Conservation (phyloP, 768 basidiomycete genomes). For the Lactarius hatsudake region DNA sequence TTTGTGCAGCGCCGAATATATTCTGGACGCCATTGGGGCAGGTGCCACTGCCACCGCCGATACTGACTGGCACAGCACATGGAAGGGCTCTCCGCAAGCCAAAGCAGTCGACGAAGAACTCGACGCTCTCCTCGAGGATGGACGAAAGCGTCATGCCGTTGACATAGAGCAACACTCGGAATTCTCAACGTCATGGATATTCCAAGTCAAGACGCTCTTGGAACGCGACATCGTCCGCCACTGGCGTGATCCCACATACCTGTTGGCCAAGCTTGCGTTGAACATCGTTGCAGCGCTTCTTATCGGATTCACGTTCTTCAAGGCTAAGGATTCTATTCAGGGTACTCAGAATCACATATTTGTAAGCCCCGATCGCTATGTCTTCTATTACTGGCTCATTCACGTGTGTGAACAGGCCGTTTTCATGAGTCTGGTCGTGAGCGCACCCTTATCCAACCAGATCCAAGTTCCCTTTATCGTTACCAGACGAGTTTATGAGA, state of each 20-base stretch:
- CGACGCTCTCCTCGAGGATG: conserved; percentile 42
- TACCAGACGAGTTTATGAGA: conserved; percentile 40
- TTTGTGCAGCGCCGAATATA: conserved; percentile 42
- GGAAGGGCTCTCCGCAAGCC: conserved; percentile 46
- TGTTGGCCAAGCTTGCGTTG: conserved; percentile 40
- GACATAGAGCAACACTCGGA: conserved; percentile 31
- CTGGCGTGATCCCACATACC: conserved; percentile 43
- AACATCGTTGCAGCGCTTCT: conserved; percentile 37
- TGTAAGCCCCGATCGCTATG: conserved; percentile 30
- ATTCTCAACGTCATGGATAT: conserved; percentile 41
- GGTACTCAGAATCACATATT: conserved; percentile 46
- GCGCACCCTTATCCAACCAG: conserved; percentile 41
- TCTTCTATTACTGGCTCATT: background rate
- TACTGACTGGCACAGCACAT: conserved; percentile 50
- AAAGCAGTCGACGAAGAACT: conserved; percentile 41
- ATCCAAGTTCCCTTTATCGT: conserved; percentile 42
- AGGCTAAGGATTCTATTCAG: conserved; percentile 37
- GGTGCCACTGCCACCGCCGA: conserved; percentile 46
- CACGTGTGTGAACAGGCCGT: conserved; percentile 30
- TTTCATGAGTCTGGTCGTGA: conserved; percentile 37
- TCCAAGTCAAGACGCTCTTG: conserved; percentile 36
- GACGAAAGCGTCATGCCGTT: conserved; percentile 32
- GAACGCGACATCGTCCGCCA: conserved; percentile 34
- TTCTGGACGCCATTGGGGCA: conserved; percentile 55
- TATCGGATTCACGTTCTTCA: conserved; percentile 46